phyloP scores from a whole-genome alignment of 2,329 filamentous ascomycete species.

The Volutella citrinella region DNA sequence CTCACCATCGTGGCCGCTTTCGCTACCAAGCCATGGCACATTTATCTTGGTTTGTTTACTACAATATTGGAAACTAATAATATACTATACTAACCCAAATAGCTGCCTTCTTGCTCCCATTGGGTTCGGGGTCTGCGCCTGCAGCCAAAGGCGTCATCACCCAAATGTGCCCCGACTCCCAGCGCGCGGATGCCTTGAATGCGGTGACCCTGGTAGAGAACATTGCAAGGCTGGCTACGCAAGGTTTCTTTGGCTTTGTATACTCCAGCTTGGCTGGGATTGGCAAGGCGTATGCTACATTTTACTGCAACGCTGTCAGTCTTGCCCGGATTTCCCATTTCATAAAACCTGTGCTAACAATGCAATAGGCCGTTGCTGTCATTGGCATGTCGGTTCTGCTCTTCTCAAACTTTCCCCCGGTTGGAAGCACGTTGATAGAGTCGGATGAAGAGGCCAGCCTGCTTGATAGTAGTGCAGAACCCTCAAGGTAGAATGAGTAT shows the following conservation, averaged over 20 bases:
- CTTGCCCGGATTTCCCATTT: fast-evolving
- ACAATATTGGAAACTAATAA: neutral
- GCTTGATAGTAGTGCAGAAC: too few relatives aligned
- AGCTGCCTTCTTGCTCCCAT: conserved; percentile 62
- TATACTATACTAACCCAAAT: neutral
- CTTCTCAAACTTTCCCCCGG: conserved; percentile 41
- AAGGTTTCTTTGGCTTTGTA: conserved; percentile 63
- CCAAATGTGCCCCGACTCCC: conserved; percentile 61
- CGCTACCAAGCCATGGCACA: conserved; percentile 62
- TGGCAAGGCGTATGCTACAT: conserved; percentile 60
- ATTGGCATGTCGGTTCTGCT: conserved; percentile 39
- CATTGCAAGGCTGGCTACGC: conserved; percentile 60
- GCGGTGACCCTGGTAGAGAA: conserved; percentile 70
- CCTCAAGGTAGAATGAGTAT: too few relatives aligned
- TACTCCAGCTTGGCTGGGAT: conserved; percentile 61
- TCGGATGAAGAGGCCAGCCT: conserved; percentile 14
- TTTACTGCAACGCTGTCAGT: conserved; percentile 63
- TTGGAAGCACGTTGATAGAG: conserved; percentile 34
- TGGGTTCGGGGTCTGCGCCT: conserved; percentile 66
- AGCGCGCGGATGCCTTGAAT: conserved; percentile 64
- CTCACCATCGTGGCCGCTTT: conserved; percentile 63
- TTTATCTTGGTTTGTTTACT: conserved; percentile 52
- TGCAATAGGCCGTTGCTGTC: conserved; percentile 46
- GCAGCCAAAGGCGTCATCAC: conserved; percentile 73
- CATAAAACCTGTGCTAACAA: conserved; percentile 15